Evolutionary conservation across 495 filamentous ascomycete genomes (phyloP).

Genomic region (Talaromyces thailandensis): DNA sequence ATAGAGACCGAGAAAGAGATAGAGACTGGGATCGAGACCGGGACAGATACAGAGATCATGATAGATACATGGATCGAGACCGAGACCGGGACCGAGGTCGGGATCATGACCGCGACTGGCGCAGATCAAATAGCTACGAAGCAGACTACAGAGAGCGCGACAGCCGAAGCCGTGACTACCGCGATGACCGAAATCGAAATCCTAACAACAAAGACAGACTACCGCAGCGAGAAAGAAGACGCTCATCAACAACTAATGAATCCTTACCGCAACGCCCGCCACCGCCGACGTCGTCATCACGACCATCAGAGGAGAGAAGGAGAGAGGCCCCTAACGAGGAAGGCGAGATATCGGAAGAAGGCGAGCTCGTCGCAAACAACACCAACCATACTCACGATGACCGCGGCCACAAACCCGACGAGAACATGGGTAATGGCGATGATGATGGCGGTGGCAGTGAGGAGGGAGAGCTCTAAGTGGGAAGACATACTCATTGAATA

Average conservation of each 20-base stretch:
- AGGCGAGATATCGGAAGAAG: conserved; percentile 7
- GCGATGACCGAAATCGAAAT: neutral
- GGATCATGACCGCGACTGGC: conserved; percentile 8
- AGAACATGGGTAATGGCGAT: conserved; percentile 16
- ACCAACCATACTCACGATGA: neutral
- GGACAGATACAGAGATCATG: neutral
- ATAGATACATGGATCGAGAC: conserved; percentile 7
- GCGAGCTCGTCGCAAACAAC: conserved; percentile 5
- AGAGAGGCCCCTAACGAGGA: conserved; percentile 4
- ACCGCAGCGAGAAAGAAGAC: neutral
- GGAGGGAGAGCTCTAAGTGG: conserved; percentile 32
- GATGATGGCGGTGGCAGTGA: conserved; percentile 36
- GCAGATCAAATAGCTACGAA: conserved; percentile 2
- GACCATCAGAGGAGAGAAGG: neutral
- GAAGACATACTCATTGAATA: neutral
- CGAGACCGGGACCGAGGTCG: conserved; percentile 7
- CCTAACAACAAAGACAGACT: conserved; percentile 1
- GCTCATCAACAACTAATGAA: neutral
- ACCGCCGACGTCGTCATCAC: neutral
- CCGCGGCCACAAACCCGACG: neutral
- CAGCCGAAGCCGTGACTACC: neutral
- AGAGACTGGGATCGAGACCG: conserved; percentile 3
- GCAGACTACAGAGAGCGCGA: neutral
- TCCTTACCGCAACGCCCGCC: neutral
- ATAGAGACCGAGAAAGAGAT: conserved; percentile 1